Percentiles rank a stretch among this genome's conserved stretches.
These are phyloP conservation scores for Mimosa pudica DNA, from an alignment of 306 rosid species.

Conservation along the genomic window DNA sequence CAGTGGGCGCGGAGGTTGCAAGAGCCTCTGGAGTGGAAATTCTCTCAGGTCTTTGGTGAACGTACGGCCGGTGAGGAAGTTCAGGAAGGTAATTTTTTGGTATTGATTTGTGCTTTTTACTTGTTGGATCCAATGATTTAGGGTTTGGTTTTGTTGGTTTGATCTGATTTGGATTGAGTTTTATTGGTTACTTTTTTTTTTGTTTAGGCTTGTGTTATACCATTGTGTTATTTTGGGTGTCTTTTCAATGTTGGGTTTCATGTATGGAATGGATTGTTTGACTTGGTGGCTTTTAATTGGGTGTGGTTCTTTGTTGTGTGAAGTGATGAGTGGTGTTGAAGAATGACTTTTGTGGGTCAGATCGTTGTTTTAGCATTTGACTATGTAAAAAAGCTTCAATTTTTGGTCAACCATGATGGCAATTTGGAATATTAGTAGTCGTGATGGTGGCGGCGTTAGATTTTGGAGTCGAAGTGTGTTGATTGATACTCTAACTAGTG, in stretches of 20 bases:
- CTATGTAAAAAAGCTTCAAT: neutral
- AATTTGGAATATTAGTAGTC: slow-evolving; percentile 28
- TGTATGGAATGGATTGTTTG: too few relatives aligned
- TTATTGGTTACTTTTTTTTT: slow-evolving; percentile 11
- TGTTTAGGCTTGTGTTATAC: slow-evolving; percentile 32
- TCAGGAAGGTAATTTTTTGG: slow-evolving; percentile 85
- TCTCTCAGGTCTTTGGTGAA: slow-evolving; percentile 98
- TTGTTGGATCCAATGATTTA: slow-evolving; percentile 78
- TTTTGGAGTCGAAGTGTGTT: slow-evolving; percentile 1
- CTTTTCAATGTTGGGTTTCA: too few relatives aligned
- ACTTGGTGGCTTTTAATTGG: too few relatives aligned
- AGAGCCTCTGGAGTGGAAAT: slow-evolving; percentile 95
- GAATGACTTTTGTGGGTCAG: slow-evolving; percentile 14
- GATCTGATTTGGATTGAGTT: slow-evolving; percentile 67
- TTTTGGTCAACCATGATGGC: slow-evolving; percentile 16
- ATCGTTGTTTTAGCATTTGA: slow-evolving; percentile 15
- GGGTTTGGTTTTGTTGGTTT: slow-evolving; percentile 57
- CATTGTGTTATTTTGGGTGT: slow-evolving; percentile 39
- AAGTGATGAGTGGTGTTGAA: too few relatives aligned
- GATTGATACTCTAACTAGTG: slow-evolving; percentile 2
- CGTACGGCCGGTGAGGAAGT: slow-evolving; percentile 98
- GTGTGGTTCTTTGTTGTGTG: too few relatives aligned
- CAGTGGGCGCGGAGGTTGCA: too few relatives aligned
- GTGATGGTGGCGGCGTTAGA: slow-evolving; percentile 1
- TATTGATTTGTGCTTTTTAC: neutral